A percentile compares a stretch with the other conserved stretches of the same genome.
These are phyloP conservation scores for Monosporascus cannonballus DNA, from an alignment of 2,329 filamentous ascomycete species.

Conservation along the genomic window DNA sequence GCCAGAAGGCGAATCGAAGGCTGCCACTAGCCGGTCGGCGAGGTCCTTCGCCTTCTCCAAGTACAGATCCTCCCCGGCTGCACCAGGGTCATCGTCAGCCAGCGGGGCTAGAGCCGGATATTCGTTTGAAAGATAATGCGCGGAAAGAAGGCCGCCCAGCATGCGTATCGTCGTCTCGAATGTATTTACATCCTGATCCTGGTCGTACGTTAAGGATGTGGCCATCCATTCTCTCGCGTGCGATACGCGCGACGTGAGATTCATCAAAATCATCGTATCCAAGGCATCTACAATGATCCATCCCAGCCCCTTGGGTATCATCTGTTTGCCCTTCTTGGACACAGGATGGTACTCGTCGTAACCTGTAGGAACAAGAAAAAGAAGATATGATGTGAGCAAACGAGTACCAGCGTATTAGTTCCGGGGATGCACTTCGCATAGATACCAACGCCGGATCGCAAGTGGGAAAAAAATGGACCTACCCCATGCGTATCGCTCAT, in stretches of 20 bases:
- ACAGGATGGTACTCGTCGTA: constrained; percentile 84
- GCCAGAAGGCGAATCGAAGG: constrained; percentile 82
- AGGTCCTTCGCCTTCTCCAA: constrained; percentile 93
- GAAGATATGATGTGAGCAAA: too few relatives aligned
- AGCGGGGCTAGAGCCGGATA: constrained; percentile 76
- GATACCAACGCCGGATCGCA: background rate
- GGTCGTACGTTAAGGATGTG: constrained; percentile 74
- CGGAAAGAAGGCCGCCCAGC: constrained; percentile 86
- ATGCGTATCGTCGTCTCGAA: constrained; percentile 98
- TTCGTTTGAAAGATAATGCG: constrained; percentile 85
- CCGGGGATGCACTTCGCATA: too few relatives aligned
- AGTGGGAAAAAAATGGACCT: constrained; percentile 30
- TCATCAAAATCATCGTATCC: constrained; percentile 98
- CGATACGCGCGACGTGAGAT: constrained; percentile 76
- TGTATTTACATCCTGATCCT: constrained; percentile 92
- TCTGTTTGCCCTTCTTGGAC: constrained; percentile 71
- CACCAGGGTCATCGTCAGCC: constrained; percentile 62
- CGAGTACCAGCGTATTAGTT: too few relatives aligned
- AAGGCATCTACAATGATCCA: constrained; percentile 98
- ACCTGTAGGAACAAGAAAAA: constrained; percentile 37
- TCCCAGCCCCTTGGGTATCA: constrained; percentile 83
- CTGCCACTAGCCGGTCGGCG: constrained; percentile 77
- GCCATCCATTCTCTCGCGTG: constrained; percentile 88
- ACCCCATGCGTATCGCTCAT: constrained; percentile 93
- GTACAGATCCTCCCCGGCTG: constrained; percentile 81